Evolutionary conservation across 805 yeast species (phyloP).

Genomic region (Barnettozyma californica): DNA sequence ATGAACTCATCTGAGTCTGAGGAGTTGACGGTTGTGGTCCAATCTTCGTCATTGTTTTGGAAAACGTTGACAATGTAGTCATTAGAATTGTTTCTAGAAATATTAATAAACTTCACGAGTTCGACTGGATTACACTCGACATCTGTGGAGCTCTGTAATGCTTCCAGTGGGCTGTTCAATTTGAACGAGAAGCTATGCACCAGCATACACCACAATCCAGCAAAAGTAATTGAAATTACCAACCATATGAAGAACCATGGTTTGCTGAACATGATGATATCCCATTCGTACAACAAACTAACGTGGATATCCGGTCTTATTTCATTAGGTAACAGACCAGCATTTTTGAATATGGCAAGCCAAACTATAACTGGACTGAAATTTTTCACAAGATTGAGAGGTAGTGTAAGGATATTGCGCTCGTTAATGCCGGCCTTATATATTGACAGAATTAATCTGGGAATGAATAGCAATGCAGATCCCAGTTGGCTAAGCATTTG

Average conservation of each 20-base stretch:
- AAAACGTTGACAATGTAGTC: not conserved
- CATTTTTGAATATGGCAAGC: slow-evolving; percentile 54
- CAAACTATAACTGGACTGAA: slow-evolving; percentile 51
- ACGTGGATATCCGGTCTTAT: slow-evolving; percentile 52
- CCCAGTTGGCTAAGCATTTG: not conserved
- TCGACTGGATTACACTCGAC: slow-evolving; percentile 6
- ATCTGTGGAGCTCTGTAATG: slow-evolving; percentile 8
- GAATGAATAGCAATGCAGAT: not conserved
- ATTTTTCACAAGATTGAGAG: slow-evolving; percentile 41
- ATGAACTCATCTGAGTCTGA: not conserved
- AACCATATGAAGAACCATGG: slow-evolving; percentile 17
- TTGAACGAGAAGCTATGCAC: slow-evolving; percentile 25
- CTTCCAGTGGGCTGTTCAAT: slow-evolving; percentile 26
- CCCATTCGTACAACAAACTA: slow-evolving; percentile 39
- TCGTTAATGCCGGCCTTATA: slow-evolving; percentile 26
- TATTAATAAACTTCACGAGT: not conserved
- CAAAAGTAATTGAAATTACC: slow-evolving; percentile 10
- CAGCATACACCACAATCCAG: slow-evolving; percentile 17
- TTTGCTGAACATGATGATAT: slow-evolving; percentile 33
- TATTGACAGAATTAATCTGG: slow-evolving; percentile 6
- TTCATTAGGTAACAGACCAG: slow-evolving; percentile 48
- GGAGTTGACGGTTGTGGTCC: not conserved
- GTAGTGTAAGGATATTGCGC: slow-evolving; percentile 33
- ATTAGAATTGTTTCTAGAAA: not conserved
- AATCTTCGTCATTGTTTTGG: not conserved